phyloP scores from a whole-genome alignment of 1,139 yeast species.

The Suhomyces taliae region DNA sequence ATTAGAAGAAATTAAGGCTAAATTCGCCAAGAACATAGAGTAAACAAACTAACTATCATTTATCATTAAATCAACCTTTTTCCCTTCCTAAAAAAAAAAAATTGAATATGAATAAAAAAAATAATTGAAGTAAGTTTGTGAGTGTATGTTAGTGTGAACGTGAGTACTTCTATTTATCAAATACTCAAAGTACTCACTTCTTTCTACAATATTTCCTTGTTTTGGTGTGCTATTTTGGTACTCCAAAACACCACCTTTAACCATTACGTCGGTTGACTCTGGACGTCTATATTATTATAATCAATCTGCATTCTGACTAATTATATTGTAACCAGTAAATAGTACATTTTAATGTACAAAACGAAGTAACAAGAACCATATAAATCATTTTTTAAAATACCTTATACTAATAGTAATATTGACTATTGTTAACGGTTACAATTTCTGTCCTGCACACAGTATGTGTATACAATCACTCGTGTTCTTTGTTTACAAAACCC shows the following conservation, averaged over 20 bases:
- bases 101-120: too few relatives aligned
- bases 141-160: too few relatives aligned
- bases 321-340: background rate
- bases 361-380: too few relatives aligned
- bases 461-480: slow-evolving; percentile 1
- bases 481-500: slow-evolving; percentile 12
- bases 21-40: slow-evolving; percentile 36
- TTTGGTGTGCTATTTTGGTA: too few relatives aligned
- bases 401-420: too few relatives aligned
- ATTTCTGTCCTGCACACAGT: background rate
- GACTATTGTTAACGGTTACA: background rate
- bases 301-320: slow-evolving; percentile 9
- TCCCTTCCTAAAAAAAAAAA: too few relatives aligned
- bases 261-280: background rate
- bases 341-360: background rate
- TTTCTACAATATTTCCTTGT: too few relatives aligned
- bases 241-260: background rate
- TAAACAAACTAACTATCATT: slow-evolving; percentile 11
- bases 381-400: too few relatives aligned
- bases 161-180: too few relatives aligned
- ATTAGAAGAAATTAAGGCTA: slow-evolving; percentile 47
- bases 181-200: too few relatives aligned
- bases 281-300: slow-evolving; percentile 8
- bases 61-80: too few relatives aligned
- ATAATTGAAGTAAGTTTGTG: too few relatives aligned